Evolutionary conservation across 1,284 basidiomycete genomes (phyloP), one percentile per base, ranked within the genome.

Genomic region (Sporisorium iseilematis-ciliati): DNA sequence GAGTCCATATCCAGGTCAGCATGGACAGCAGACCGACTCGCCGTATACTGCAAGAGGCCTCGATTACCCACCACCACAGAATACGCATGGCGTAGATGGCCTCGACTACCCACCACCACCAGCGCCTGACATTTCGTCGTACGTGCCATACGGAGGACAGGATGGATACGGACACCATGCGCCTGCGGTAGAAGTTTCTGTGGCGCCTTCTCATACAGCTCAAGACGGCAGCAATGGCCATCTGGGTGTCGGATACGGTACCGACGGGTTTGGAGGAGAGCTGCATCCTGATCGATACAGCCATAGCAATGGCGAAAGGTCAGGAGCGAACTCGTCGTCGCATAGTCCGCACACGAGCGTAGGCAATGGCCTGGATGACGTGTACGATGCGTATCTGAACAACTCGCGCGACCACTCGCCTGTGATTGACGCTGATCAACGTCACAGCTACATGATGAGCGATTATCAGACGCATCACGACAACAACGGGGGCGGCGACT

Each of bases 361-460:
- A 0, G 42, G 46, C 12, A 31, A 31, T 7, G 65, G 61, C 7
- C 46, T 68, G 42, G 74, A 77, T n/a, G 74, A 77, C 35, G 57
- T 77, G 10, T 77, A 77, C 53, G 74, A 72, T 50, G 74, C 74
- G 14, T 77, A 77, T 31, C 46, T 48, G 53, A 56, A 73, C 51
- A 60, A 67, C 35, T 69, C 69, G 41, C 42, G 38, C 35, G 51
- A 23, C 12, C 69, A 68, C 25, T 71, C 73, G 23, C 65, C 68
- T 1, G 57, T 48, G 5, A 55, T 72, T 43, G 68, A 57, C 8
- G 49, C 65, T 8, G 68, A 72, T 20, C 65, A 61, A 40, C 64
- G 73, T 6, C 68, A 76, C 43, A 76, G 73, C 68, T 71, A 68
- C 58, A 66, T 71, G 65, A 64, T 72, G 67, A 71, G 64, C 49